These are phyloP conservation scores for Perkinsus marinus DNA, from an alignment of 169 alveolate genomes.

Conservation along the genomic window DNA sequence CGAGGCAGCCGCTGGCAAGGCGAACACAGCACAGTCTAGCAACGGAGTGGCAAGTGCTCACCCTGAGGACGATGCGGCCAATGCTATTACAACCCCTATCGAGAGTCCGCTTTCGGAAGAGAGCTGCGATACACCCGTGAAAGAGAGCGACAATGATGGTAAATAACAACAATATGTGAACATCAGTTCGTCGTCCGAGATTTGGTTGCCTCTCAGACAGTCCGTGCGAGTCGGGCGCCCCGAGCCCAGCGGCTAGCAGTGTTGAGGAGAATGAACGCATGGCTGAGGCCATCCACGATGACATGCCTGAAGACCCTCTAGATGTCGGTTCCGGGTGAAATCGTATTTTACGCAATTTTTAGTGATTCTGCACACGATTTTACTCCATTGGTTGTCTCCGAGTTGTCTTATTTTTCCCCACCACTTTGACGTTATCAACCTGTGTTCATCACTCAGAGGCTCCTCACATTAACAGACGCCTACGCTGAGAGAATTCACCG, in stretches of 20 bases:
- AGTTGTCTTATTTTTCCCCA: too few species aligned
- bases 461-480: neutral
- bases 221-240: neutral
- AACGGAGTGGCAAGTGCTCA: neutral
- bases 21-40: neutral
- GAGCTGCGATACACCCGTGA: neutral
- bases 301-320: neutral
- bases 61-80: neutral
- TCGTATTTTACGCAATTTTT: neutral
- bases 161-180: neutral
- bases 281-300: neutral
- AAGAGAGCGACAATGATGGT: neutral
- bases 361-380: neutral
- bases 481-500: neutral
- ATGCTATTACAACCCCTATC: neutral
- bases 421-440: too few species aligned
- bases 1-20: neutral
- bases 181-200: too few species aligned
- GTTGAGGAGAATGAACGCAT: neutral
- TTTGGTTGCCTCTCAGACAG: neutral
- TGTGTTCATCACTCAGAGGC: neutral
- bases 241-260: neutral
- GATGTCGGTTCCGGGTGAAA: neutral
- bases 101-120: neutral
- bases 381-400: neutral